Conservation (phyloP, 208 protist species). For the Crithidia mellificae region DNA sequence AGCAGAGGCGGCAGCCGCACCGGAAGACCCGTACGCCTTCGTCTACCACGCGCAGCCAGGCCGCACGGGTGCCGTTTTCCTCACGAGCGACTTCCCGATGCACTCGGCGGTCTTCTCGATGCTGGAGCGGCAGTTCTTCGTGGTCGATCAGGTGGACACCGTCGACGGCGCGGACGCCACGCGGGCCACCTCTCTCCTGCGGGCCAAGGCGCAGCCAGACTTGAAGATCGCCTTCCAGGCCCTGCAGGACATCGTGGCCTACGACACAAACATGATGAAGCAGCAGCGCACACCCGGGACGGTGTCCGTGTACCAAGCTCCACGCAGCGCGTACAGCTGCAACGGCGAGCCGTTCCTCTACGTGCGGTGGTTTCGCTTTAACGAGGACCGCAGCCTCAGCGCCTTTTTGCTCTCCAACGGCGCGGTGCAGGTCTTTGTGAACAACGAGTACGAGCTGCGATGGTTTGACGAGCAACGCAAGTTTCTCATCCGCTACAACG, state of each 20-base stretch:
- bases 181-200: conserved; percentile 46
- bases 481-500: conserved; percentile 82
- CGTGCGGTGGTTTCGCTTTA: conserved; percentile 90
- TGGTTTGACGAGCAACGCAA: conserved; percentile 84
- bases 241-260: conserved; percentile 70
- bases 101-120: conserved; percentile 86
- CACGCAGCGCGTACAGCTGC: conserved; percentile 64
- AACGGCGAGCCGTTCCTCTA: conserved; percentile 77
- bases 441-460: conserved; percentile 81
- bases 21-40: conserved; percentile 62
- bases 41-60: conserved; percentile 86
- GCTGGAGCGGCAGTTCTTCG: conserved; percentile 78
- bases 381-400: conserved; percentile 58
- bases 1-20: conserved; percentile 17
- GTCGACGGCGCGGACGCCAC: conserved; percentile 53
- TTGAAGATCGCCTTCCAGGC: conserved; percentile 52
- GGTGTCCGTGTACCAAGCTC: conserved; percentile 75
- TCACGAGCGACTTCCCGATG: conserved; percentile 67
- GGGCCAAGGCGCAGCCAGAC: conserved; percentile 52
- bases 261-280: conserved; percentile 83
- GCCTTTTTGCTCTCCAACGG: conserved; percentile 88
- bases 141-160: conserved; percentile 71
- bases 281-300: conserved; percentile 82
- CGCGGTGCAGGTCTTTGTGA: conserved; percentile 81
- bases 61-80: conserved; percentile 81